These are phyloP conservation scores for Mrakia blollopis DNA, from an alignment of 768 basidiomycete genomes.

Conservation along the genomic window DNA sequence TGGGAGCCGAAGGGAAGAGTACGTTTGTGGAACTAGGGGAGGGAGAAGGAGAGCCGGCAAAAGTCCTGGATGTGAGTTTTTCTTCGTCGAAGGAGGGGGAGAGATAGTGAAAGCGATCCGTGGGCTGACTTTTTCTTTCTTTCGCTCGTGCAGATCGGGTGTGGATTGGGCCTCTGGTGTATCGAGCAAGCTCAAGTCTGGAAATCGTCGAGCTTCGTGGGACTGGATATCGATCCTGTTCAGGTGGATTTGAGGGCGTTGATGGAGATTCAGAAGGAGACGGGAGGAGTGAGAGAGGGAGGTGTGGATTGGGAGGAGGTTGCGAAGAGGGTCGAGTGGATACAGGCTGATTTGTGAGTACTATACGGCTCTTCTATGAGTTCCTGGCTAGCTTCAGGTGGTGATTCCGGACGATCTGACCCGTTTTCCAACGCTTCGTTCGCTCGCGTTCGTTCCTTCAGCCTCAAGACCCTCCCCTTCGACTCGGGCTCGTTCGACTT, in stretches of 20 bases:
- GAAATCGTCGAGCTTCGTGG: constrained; percentile 36
- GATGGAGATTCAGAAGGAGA: constrained; percentile 30
- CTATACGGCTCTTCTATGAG: too few relatives aligned
- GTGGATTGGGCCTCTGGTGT: constrained; percentile 11
- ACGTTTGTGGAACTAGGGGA: not conserved
- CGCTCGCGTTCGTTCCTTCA: constrained; percentile 11
- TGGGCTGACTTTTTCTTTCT: not conserved
- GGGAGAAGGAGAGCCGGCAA: not conserved
- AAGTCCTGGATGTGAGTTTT: not conserved
- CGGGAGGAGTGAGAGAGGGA: constrained; percentile 22
- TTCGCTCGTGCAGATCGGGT: constrained; percentile 10
- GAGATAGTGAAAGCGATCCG: not conserved
- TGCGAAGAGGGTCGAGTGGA: constrained; percentile 39
- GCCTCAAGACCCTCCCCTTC: constrained; percentile 41
- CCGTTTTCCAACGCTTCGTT: not conserved
- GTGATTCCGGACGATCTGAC: not conserved
- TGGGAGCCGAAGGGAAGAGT: not conserved
- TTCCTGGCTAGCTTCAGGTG: not conserved
- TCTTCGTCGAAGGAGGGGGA: not conserved
- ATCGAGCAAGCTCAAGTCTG: constrained; percentile 7
- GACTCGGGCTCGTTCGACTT: constrained; percentile 43
- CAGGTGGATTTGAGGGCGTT: constrained; percentile 39
- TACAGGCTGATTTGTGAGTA: constrained; percentile 41
- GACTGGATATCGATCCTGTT: constrained; percentile 39
- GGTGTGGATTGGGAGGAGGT: constrained; percentile 37